Conservation (phyloP, 2,329 filamentous ascomycete genomes). For the Aspergillus thermomutatus region DNA sequence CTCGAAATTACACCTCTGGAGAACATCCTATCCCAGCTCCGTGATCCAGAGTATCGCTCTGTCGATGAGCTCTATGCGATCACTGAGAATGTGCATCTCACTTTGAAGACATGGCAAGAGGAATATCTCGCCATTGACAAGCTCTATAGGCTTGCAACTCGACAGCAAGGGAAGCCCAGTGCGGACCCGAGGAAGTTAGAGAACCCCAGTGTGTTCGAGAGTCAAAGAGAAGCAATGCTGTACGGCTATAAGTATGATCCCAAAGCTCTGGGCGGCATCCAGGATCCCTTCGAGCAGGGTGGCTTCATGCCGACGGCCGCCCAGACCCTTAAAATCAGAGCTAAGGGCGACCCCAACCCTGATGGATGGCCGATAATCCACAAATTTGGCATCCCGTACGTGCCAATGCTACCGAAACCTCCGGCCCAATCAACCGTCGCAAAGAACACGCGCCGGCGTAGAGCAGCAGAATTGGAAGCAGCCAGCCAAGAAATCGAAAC, state of each 20-base stretch:
- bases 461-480: constrained; percentile 34
- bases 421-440: constrained; percentile 25
- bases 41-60: constrained; percentile 40
- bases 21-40: constrained; percentile 34
- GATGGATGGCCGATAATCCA: constrained; percentile 40
- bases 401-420: constrained; percentile 34
- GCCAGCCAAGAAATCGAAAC: constrained; percentile 24
- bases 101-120: constrained; percentile 55
- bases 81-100: constrained; percentile 52
- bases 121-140: constrained; percentile 53
- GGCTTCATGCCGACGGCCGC: constrained; percentile 44
- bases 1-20: constrained; percentile 36
- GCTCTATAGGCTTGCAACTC: constrained; percentile 46
- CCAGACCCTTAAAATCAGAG: constrained; percentile 39
- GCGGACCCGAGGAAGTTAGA: constrained; percentile 51
- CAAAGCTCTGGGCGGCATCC: constrained; percentile 46
- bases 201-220: constrained; percentile 51
- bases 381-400: constrained; percentile 35
- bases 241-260: constrained; percentile 59
- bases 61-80: constrained; percentile 54
- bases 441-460: constrained; percentile 36
- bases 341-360: constrained; percentile 36
- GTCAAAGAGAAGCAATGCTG: constrained; percentile 58
- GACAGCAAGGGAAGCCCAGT: constrained; percentile 51
- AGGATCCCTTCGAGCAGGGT: constrained; percentile 56